phyloP scores from a whole-genome alignment of 2,329 filamentous ascomycete species.

The Didymella pomorum region DNA sequence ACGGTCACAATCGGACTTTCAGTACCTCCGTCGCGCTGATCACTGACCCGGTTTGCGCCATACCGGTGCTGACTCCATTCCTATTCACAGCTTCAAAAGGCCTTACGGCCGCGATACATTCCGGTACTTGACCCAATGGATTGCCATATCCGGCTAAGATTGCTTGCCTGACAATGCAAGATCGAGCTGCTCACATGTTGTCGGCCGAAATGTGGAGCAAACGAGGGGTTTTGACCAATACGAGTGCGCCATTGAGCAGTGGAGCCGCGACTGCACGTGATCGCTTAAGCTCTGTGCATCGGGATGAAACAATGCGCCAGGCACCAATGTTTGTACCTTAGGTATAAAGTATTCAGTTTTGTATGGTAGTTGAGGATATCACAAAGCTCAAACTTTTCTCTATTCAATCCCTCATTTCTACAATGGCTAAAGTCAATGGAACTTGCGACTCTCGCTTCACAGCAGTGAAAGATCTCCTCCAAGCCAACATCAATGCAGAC shows the following conservation, averaged over 20 bases:
- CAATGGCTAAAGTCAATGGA: conserved; percentile 27
- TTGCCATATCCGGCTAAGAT: not conserved
- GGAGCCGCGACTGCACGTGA: not conserved
- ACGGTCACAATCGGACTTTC: not conserved
- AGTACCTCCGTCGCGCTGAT: conserved; percentile 1
- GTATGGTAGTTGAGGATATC: not conserved
- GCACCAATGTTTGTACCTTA: conserved; percentile 8
- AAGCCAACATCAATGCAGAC: conserved; percentile 22
- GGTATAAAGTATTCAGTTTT: not conserved
- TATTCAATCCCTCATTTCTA: not conserved
- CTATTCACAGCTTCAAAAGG: not conserved
- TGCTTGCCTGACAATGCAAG: not conserved
- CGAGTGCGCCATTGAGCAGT: too few relatives aligned
- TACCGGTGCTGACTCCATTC: not conserved
- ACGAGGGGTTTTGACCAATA: too few relatives aligned
- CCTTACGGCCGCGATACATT: not conserved
- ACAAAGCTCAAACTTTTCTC: not conserved
- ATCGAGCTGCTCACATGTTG: not conserved
- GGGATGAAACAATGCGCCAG: conserved; percentile 1
- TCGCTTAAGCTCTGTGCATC: not conserved
- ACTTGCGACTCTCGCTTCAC: conserved; percentile 26
- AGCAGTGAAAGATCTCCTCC: conserved; percentile 18
- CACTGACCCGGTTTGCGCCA: not conserved
- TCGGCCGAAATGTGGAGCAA: not conserved
- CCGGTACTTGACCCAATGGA: not conserved